These are phyloP conservation scores for Collybia mongolica DNA, from an alignment of 768 basidiomycete species.

Conservation along the genomic window DNA sequence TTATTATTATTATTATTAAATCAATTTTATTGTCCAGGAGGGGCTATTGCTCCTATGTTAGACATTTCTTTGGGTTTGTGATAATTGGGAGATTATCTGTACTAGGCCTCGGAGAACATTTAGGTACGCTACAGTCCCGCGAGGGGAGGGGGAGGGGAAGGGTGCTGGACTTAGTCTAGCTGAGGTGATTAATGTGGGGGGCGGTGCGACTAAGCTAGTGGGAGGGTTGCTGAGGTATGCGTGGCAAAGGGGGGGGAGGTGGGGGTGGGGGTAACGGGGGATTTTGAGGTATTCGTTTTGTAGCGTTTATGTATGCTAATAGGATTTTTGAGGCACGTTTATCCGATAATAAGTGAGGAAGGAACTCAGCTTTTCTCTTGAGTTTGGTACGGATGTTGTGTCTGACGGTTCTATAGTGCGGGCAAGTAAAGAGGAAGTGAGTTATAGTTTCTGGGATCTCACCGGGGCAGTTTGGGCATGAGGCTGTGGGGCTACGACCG, in stretches of 20 bases:
- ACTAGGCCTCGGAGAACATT: too few species aligned
- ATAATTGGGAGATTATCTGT: too few species aligned
- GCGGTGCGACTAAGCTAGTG: neutral
- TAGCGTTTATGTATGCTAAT: constrained; percentile 6
- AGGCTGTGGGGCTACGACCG: constrained; percentile 6
- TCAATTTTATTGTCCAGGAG: too few species aligned
- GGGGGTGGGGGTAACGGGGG: neutral
- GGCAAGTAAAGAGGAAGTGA: constrained; percentile 8
- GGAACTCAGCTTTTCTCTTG: constrained; percentile 9
- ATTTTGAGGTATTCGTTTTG: constrained; percentile 2
- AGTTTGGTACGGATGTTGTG: constrained; percentile 2
- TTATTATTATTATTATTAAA: too few species aligned
- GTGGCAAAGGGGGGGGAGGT: neutral
- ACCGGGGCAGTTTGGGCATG: constrained; percentile 16
- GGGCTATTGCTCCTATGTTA: too few species aligned
- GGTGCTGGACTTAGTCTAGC: neutral
- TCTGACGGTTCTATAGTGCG: constrained; percentile 4
- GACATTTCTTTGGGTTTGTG: too few species aligned
- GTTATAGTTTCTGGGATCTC: neutral
- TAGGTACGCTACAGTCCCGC: too few species aligned
- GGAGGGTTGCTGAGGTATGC: neutral
- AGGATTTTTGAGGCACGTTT: constrained; percentile 1
- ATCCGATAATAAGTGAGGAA: neutral
- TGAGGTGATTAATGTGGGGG: neutral
- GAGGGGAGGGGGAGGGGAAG: neutral